These are phyloP conservation scores for Russula lepida DNA, from an alignment of 768 basidiomycete genomes.

Conservation along the genomic window DNA sequence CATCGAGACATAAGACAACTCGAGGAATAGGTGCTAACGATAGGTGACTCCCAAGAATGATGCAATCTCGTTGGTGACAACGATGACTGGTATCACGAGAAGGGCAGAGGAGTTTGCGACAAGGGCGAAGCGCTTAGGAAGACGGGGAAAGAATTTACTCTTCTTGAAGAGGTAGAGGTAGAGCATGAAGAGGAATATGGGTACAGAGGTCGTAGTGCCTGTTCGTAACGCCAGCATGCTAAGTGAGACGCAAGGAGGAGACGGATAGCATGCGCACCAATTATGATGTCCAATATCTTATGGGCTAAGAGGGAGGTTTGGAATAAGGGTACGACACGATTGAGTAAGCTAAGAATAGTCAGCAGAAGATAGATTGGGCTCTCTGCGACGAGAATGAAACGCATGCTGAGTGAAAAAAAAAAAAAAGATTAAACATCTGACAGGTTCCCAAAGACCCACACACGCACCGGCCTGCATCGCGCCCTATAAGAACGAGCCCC, in stretches of 20 bases:
- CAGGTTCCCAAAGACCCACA: background rate
- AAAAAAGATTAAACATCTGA: background rate
- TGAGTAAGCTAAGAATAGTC: constrained; percentile 51
- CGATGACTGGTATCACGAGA: constrained; percentile 46
- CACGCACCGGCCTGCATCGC: constrained; percentile 43
- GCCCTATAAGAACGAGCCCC: constrained; percentile 41
- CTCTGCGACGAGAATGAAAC: constrained; percentile 54
- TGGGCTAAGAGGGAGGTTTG: constrained; percentile 40
- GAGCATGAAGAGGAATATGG: constrained; percentile 52
- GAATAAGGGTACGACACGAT: constrained; percentile 45
- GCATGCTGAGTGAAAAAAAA: constrained; percentile 33
- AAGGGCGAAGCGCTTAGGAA: constrained; percentile 43
- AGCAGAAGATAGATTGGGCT: constrained; percentile 53
- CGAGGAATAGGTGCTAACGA: constrained; percentile 34
- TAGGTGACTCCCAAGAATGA: constrained; percentile 56
- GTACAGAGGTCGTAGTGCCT: constrained; percentile 54
- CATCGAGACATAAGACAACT: background rate
- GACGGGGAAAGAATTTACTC: constrained; percentile 40
- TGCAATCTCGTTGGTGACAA: constrained; percentile 49
- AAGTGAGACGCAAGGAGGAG: background rate
- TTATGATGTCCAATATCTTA: constrained; percentile 45
- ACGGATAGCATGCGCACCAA: constrained; percentile 40
- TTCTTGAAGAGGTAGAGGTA: constrained; percentile 54
- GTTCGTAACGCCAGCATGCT: background rate
- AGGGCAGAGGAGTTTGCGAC: constrained; percentile 40